These are phyloP conservation scores for Stenocarpella maydis DNA, from an alignment of 2,329 filamentous ascomycete species.

Conservation along the genomic window DNA sequence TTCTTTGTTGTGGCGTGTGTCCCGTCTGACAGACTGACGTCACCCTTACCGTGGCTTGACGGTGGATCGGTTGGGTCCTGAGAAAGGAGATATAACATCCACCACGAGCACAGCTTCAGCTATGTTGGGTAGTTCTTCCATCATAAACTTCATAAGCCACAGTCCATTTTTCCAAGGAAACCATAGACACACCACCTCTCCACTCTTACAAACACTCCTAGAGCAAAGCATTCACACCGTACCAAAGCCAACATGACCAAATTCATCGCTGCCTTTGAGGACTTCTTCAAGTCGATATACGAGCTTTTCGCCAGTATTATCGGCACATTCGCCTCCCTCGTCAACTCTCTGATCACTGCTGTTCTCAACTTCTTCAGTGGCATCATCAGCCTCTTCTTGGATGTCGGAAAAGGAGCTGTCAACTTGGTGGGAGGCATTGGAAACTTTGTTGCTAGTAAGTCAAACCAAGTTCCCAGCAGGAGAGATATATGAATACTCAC, in stretches of 20 bases:
- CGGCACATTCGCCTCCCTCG: slow-evolving; percentile 44
- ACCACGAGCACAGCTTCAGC: not conserved
- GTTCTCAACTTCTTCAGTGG: slow-evolving; percentile 49
- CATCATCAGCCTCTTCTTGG: slow-evolving; percentile 46
- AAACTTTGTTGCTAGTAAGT: slow-evolving; percentile 51
- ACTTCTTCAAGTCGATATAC: slow-evolving; percentile 52
- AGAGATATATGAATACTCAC: not conserved
- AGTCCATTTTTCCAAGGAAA: not conserved
- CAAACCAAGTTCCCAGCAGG: not conserved
- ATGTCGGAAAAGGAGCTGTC: slow-evolving; percentile 47
- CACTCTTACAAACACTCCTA: not conserved
- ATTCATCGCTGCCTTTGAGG: slow-evolving; percentile 47
- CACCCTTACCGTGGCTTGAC: slow-evolving; percentile 31
- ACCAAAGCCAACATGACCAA: slow-evolving; percentile 36
- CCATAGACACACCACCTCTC: not conserved
- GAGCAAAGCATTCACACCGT: too few relatives aligned
- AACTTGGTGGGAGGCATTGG: slow-evolving; percentile 50
- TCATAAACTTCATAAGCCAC: not conserved
- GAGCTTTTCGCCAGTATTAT: slow-evolving; percentile 51
- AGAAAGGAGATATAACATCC: not conserved
- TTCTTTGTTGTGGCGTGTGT: slow-evolving; percentile 23
- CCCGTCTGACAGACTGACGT: slow-evolving; percentile 18
- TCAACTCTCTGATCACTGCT: slow-evolving; percentile 46
- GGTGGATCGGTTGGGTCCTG: not conserved
- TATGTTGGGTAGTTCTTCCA: too few relatives aligned